phyloP scores from a whole-genome alignment of 2,329 filamentous ascomycete species.

The Aurifilum marmelostoma region DNA sequence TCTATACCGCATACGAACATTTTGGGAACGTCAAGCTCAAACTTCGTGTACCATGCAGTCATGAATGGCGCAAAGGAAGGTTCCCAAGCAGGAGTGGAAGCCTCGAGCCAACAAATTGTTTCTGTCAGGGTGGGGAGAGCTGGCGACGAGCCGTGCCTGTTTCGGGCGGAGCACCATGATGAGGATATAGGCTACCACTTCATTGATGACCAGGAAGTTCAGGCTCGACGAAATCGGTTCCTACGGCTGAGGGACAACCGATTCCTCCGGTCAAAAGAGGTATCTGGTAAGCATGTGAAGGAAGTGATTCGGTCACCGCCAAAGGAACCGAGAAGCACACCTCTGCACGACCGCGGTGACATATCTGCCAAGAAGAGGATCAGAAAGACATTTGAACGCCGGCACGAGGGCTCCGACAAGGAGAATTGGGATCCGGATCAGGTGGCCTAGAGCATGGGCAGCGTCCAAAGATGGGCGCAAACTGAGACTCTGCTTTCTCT shows the following conservation, averaged over 20 bases:
- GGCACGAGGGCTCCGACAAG: neutral
- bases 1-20: too few species aligned
- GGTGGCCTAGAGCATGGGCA: neutral
- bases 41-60: neutral
- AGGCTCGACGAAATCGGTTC: neutral
- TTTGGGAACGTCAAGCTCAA: neutral
- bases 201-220: neutral
- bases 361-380: neutral
- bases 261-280: neutral
- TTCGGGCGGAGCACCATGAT: neutral
- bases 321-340: neutral
- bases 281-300: neutral
- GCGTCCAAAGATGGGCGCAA: neutral
- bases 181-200: neutral
- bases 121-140: neutral
- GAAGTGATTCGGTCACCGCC: conserved; percentile 1
- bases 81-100: neutral
- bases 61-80: neutral
- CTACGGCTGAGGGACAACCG: neutral
- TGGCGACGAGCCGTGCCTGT: neutral
- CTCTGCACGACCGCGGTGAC: neutral
- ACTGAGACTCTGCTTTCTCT: neutral
- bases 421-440: neutral
- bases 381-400: too few species aligned
- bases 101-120: neutral